These are phyloP conservation scores for Vaccinium myrtillus DNA, from an alignment of 148 eudicot genomes.

Conservation along the genomic window DNA sequence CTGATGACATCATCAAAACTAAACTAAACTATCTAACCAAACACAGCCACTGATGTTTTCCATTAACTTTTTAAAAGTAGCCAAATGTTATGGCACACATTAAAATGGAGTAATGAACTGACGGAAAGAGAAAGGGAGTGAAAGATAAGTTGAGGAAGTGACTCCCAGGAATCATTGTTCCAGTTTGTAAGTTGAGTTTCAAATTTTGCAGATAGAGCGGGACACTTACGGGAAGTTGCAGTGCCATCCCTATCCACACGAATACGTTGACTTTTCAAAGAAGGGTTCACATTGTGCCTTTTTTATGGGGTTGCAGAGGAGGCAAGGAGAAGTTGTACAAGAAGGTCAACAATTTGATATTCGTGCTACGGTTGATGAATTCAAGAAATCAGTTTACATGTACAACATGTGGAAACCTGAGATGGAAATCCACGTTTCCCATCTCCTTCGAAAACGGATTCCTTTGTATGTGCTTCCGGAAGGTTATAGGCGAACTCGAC, in stretches of 20 bases:
- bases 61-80: too few species aligned
- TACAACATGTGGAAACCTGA: conserved; percentile 82
- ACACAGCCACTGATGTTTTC: too few species aligned
- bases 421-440: conserved; percentile 72
- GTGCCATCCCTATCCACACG: conserved; percentile 86
- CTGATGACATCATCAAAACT: too few species aligned
- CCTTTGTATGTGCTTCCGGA: conserved; percentile 66
- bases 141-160: neutral
- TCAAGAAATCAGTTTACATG: conserved; percentile 54
- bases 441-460: conserved; percentile 65
- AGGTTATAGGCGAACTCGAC: conserved; percentile 45
- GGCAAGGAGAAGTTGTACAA: conserved; percentile 62
- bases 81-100: too few species aligned
- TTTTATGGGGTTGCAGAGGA: conserved; percentile 83
- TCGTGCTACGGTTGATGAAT: conserved; percentile 70
- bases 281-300: conserved; percentile 67
- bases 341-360: conserved; percentile 85
- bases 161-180: neutral
- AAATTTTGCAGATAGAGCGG: conserved; percentile 75
- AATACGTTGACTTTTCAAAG: conserved; percentile 55
- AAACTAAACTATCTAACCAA: too few species aligned
- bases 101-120: too few species aligned
- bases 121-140: too few species aligned
- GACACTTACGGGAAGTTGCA: conserved; percentile 75
- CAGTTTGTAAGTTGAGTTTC: neutral